These are phyloP conservation scores for Tylopilus plumbeoviolaceoides DNA, from an alignment of 768 basidiomycete species.

Conservation along the genomic window DNA sequence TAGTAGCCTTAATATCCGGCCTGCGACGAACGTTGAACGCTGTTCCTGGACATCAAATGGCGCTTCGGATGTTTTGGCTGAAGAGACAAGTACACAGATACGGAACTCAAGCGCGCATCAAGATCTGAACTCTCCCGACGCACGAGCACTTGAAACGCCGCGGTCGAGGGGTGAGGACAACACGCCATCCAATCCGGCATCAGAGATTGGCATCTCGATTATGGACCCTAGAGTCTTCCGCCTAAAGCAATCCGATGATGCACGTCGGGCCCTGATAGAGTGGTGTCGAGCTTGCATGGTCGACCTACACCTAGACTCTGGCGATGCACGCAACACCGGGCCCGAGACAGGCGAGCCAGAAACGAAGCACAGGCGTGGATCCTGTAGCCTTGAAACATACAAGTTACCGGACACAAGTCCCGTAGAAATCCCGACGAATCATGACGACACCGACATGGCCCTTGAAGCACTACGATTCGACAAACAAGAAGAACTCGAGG, in stretches of 20 bases:
- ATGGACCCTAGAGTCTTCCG: constrained; percentile 9
- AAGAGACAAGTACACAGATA: neutral
- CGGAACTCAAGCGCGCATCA: neutral
- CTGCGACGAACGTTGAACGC: neutral
- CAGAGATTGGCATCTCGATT: neutral
- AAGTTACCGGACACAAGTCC: neutral
- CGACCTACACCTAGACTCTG: neutral
- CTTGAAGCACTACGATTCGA: neutral
- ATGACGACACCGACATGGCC: neutral
- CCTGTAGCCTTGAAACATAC: neutral
- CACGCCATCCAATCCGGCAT: neutral
- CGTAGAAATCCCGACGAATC: neutral
- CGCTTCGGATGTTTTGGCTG: neutral
- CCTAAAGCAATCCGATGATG: constrained; percentile 4
- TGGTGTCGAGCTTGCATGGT: constrained; percentile 8
- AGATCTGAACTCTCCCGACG: neutral
- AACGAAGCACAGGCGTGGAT: neutral
- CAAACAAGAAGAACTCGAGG: constrained; percentile 8
- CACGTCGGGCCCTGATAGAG: constrained; percentile 2
- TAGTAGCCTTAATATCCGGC: neutral
- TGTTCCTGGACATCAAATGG: neutral
- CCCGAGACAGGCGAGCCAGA: neutral
- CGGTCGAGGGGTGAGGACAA: neutral
- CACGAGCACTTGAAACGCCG: neutral
- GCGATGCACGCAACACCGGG: neutral